Base-by-base conservation (phyloP, 2,329 filamentous ascomycete genomes). In the Aureobasidium subglaciale region DNA sequence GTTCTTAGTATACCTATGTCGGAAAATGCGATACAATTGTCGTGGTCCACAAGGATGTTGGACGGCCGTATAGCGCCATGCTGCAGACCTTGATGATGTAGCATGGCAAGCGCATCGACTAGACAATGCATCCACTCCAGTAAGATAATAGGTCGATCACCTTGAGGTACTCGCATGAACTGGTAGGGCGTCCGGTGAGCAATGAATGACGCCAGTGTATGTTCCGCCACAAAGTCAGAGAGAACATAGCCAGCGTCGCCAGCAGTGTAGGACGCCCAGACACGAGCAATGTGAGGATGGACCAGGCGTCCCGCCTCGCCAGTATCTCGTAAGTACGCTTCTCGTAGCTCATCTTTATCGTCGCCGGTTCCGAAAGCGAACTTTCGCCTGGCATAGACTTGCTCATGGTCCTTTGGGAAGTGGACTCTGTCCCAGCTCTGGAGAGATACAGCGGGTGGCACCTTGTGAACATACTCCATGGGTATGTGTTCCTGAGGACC, bases 121-220 rank as follows among this genome's bases (percentile, higher is more conserved):
- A 90, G 75, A 65, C 87, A 90, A 63, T 87, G 82, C 63, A 90
- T 80, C 87, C 87, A 90, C 66, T 87, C 84, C 65, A 88, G 74
- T 5, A 89, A 67, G 15, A 86, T 71, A 42, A 75, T 72, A 30
- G 83, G 77, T 24, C 85, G 76, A 37, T 80, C 77, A 49, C 75
- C 73, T 64, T 87, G 86, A 3, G 79, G 63, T 10, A 88, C 67
- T 52, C 78, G 79, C 63, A 86, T 84, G 66, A 86, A 78, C 20
- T 80, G 78, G 20, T 78, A 72, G 2, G 86, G 83, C 5, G 80
- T 80, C 4, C 75, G 68, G 50, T 80, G 81, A 15, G 82, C 76
- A 58, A 90, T 76, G 67, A 88, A 85, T 0, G 82, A 80, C 63
- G 82, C 84, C 34, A 90, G 76, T 15, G 75, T 87, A 61, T 80